phyloP scores from a whole-genome alignment of 495 filamentous ascomycete genomes.

The Lasiosphaeria miniovina region DNA sequence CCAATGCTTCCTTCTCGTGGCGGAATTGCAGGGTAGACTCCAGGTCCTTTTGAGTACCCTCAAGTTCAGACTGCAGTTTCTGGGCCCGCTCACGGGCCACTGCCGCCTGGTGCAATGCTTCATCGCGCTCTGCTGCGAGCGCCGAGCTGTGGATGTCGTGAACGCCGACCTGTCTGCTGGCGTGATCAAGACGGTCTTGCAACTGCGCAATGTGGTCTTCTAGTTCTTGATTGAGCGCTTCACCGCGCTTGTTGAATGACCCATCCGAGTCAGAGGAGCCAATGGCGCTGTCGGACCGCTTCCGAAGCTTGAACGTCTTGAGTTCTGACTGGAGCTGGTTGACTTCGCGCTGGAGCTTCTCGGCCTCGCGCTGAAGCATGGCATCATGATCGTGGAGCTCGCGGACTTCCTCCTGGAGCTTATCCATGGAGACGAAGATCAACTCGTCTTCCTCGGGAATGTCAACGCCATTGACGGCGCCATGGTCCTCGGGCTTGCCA shows the following conservation, averaged over 20 bases:
- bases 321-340: slow-evolving; percentile 42
- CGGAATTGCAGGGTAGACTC: slow-evolving; percentile 30
- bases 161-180: slow-evolving; percentile 43
- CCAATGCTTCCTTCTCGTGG: slow-evolving; percentile 32
- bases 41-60: slow-evolving; percentile 35
- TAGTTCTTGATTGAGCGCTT: slow-evolving; percentile 33
- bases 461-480: slow-evolving; percentile 35
- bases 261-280: slow-evolving; percentile 43
- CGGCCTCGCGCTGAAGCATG: slow-evolving; percentile 45
- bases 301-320: slow-evolving; percentile 36
- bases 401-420: slow-evolving; percentile 51
- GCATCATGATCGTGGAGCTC: slow-evolving; percentile 50
- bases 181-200: slow-evolving; percentile 42
- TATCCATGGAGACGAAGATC: slow-evolving; percentile 53
- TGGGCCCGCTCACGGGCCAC: slow-evolving; percentile 44
- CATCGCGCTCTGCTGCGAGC: slow-evolving; percentile 44
- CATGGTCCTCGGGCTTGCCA: slow-evolving; percentile 31
- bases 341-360: slow-evolving; percentile 46
- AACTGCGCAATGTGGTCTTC: slow-evolving; percentile 43
- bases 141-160: slow-evolving; percentile 46
- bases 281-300: slow-evolving; percentile 41
- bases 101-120: slow-evolving; percentile 41
- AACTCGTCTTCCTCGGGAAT: slow-evolving; percentile 47
- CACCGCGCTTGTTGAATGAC: slow-evolving; percentile 36
- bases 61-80: slow-evolving; percentile 42